Conservation (phyloP, 1,284 basidiomycete species). For the Peniophora sp. region DNA sequence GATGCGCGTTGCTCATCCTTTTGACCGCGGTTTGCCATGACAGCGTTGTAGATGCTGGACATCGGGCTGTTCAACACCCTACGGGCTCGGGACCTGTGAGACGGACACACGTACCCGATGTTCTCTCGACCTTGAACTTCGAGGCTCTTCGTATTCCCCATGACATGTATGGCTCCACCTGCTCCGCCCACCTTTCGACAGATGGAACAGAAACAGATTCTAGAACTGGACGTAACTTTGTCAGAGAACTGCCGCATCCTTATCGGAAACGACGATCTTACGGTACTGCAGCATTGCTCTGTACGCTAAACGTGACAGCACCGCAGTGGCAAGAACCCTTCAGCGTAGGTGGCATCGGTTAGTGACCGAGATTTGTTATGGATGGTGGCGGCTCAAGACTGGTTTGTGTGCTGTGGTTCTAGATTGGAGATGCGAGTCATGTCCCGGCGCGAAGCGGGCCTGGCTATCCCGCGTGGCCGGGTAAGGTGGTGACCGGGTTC, state of each 20-base stretch:
- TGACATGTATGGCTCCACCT: constrained; percentile 55
- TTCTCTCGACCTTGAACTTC: constrained; percentile 43
- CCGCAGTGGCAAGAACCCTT: constrained; percentile 58
- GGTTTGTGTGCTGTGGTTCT: too few species aligned
- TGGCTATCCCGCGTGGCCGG: too few species aligned
- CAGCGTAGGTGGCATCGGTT: constrained; percentile 44
- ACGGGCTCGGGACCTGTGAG: too few species aligned
- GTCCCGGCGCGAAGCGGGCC: too few species aligned
- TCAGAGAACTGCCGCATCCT: too few species aligned
- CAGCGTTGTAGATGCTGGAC: constrained; percentile 48
- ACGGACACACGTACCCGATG: constrained; percentile 29
- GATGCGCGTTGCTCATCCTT: constrained; percentile 38
- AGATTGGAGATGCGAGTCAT: too few species aligned
- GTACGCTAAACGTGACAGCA: constrained; percentile 40
- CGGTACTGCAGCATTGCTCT: constrained; percentile 48
- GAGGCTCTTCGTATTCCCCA: constrained; percentile 39
- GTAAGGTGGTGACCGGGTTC: too few species aligned
- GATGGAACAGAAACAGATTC: constrained; percentile 56
- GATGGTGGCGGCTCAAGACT: too few species aligned
- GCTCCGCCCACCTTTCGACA: constrained; percentile 56
- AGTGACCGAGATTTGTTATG: too few species aligned
- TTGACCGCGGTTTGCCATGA: constrained; percentile 42
- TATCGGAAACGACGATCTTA: constrained; percentile 19
- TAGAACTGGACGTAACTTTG: constrained; percentile 13
- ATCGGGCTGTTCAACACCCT: too few species aligned